Percentiles rank a stretch among this genome's conserved stretches.
Evolutionary conservation across 2,329 filamentous ascomycete genomes (phyloP).

Genomic region (Ophiocordyceps camponoti-saundersi): DNA sequence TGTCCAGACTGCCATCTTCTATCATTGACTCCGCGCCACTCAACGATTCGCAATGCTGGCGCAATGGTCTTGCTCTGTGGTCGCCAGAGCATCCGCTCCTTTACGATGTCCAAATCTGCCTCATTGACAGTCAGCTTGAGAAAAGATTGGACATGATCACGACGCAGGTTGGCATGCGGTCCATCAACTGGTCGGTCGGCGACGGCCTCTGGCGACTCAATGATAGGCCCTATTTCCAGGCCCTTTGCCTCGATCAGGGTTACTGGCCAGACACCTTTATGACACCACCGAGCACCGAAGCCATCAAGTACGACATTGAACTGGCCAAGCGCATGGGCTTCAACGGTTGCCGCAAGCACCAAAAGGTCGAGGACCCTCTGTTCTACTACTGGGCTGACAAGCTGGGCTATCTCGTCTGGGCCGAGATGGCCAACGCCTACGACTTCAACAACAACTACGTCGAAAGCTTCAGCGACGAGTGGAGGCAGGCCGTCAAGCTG

Average conservation of each 20-base stretch:
- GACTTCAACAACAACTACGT: conserved; percentile 41
- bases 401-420: conserved; percentile 46
- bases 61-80: conserved; percentile 42
- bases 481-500: conserved; percentile 42
- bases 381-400: conserved; percentile 46
- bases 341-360: conserved; percentile 48
- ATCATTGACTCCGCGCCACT: conserved; percentile 16
- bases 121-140: conserved; percentile 23
- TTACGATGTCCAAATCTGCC: conserved; percentile 35
- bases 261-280: conserved; percentile 46
- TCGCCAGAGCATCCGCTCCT: conserved; percentile 39
- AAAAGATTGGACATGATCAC: conserved; percentile 35
- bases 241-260: conserved; percentile 42
- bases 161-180: conserved; percentile 45
- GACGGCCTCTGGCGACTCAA: conserved; percentile 44
- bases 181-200: conserved; percentile 37
- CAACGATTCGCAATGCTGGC: conserved; percentile 24
- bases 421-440: conserved; percentile 48
- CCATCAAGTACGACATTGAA: conserved; percentile 33
- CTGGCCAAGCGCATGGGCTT: conserved; percentile 43
- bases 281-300: conserved; percentile 33
- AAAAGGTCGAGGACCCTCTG: conserved; percentile 43
- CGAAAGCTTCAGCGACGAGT: conserved; percentile 45
- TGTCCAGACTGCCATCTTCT: conserved; percentile 18
- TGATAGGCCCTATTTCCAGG: conserved; percentile 40